These are phyloP conservation scores for Irpex sp. DNA, from an alignment of 1,284 basidiomycete genomes.

Conservation along the genomic window DNA sequence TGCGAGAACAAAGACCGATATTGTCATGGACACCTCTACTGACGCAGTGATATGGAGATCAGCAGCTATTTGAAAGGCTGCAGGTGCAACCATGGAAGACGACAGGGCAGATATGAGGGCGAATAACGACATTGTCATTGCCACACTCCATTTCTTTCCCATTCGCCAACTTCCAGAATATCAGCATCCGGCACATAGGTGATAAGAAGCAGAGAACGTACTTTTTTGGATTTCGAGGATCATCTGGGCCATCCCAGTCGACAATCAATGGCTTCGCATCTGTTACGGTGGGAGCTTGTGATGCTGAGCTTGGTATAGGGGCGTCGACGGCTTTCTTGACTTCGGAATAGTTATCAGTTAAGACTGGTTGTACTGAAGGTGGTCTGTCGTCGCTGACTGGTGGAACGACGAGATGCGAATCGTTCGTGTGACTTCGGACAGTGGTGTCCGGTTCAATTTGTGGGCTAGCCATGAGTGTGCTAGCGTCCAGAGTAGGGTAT, in stretches of 20 bases:
- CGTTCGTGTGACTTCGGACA: not conserved
- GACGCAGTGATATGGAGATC: constrained; percentile 50
- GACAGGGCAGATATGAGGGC: constrained; percentile 60
- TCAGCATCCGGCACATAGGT: not conserved
- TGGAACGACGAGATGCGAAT: not conserved
- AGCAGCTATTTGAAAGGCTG: constrained; percentile 43
- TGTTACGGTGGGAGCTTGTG: not conserved
- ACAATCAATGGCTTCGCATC: constrained; percentile 16
- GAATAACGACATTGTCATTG: constrained; percentile 52
- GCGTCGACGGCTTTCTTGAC: not conserved
- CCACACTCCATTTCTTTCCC: constrained; percentile 51
- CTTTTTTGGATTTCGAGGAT: constrained; percentile 33
- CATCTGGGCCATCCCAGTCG: constrained; percentile 35
- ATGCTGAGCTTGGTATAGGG: not conserved
- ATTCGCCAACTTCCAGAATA: not conserved
- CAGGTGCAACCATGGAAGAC: constrained; percentile 68
- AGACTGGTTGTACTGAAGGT: not conserved
- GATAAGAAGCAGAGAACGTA: constrained; percentile 15
- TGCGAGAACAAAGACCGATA: constrained; percentile 64
- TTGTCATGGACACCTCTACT: constrained; percentile 50
- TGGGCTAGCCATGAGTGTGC: not conserved
- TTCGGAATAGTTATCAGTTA: not conserved
- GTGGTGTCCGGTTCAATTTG: not conserved
- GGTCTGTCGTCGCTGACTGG: not conserved
- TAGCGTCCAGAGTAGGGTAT: not conserved